Percentiles rank a stretch among this genome's conserved stretches.
Evolutionary conservation across 495 filamentous ascomycete species (phyloP).

Genomic region (Trypethelium eluteriae): DNA sequence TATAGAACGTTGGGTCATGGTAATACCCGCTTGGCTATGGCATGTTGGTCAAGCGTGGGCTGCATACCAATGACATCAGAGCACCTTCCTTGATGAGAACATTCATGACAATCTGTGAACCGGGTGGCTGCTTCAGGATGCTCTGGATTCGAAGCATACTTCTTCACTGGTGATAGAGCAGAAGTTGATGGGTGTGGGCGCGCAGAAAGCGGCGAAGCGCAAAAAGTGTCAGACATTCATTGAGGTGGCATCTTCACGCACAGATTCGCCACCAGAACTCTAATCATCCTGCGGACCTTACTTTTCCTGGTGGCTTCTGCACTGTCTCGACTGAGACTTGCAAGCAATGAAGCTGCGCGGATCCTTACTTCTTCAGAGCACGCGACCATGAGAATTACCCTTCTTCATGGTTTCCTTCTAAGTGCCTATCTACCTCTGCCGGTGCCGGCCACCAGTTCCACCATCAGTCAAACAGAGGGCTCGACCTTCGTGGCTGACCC

Average conservation of each 20-base stretch:
- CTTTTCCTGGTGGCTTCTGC: background rate
- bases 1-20: no score
- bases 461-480: background rate
- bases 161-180: background rate
- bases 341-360: background rate
- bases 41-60: no score
- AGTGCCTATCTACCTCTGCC: background rate
- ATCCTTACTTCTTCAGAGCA: background rate
- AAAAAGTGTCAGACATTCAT: background rate
- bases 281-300: background rate
- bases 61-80: conserved; percentile 2
- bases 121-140: background rate
- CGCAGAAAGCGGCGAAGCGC: background rate
- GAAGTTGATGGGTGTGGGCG: background rate
- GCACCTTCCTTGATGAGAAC: background rate
- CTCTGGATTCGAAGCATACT: background rate
- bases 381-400: background rate
- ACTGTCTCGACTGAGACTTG: background rate
- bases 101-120: background rate
- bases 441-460: background rate
- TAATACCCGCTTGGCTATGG: no score
- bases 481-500: background rate
- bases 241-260: background rate
- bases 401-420: background rate
- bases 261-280: background rate